Percentiles rank a stretch among this genome's conserved stretches.
phyloP scores from a whole-genome alignment of 73 alveolate genomes.

The Paraurostyla sp. region DNA sequence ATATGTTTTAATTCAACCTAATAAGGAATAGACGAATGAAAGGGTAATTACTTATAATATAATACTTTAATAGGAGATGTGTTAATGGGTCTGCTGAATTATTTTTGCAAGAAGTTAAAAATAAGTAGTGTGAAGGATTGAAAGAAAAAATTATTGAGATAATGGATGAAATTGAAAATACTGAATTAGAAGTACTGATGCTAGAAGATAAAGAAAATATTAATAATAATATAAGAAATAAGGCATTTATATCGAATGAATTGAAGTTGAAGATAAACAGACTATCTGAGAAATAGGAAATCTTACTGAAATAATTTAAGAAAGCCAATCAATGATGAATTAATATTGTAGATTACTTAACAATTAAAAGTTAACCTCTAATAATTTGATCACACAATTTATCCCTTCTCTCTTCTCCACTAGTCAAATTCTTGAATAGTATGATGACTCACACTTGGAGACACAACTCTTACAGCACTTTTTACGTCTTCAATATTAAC shows the following conservation, averaged over 20 bases:
- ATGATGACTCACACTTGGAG: conserved; percentile 58
- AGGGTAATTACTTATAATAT: neutral
- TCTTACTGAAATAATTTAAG: neutral
- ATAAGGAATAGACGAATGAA: conserved; percentile 20
- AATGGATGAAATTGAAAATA: conserved; percentile 12
- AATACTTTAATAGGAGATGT: neutral
- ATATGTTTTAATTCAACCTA: neutral
- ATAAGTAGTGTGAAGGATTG: neutral
- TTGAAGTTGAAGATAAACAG: neutral
- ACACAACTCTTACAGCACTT: conserved; percentile 2
- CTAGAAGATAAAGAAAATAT: conserved; percentile 23
- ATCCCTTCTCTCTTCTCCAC: conserved; percentile 63
- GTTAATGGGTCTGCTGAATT: conserved; percentile 34
- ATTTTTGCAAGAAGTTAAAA: neutral
- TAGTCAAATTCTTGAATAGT: conserved; percentile 64
- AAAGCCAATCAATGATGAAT: neutral
- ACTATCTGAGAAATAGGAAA: neutral
- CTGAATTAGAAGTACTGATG: neutral
- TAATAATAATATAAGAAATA: neutral
- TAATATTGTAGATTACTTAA: too few relatives aligned
- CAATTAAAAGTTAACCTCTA: neutral
- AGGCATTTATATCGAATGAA: neutral
- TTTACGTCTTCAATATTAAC: conserved; percentile 50
- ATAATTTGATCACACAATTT: neutral
- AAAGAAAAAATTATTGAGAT: neutral